Conservation (phyloP, 495 filamentous ascomycete species). For the Rusavskia elegans region DNA sequence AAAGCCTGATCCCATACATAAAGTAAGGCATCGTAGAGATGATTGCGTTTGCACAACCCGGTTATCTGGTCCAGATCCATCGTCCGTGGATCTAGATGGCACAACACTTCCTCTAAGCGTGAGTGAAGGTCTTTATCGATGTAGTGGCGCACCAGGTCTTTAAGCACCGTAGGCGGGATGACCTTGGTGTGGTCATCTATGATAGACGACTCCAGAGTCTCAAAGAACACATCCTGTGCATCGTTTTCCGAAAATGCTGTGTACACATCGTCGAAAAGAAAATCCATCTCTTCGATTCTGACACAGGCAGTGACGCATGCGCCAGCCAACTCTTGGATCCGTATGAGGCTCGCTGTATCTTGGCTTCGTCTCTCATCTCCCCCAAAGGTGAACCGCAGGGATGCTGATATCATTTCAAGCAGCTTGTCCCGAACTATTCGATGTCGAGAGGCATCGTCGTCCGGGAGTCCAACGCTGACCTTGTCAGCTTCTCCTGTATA, state of each 20-base stretch:
- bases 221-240: slow-evolving; percentile 60
- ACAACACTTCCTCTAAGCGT: slow-evolving; percentile 87
- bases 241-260: slow-evolving; percentile 71
- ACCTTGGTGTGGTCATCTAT: slow-evolving; percentile 57
- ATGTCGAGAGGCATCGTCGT: slow-evolving; percentile 62
- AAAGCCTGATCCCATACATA: slow-evolving; percentile 94
- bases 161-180: slow-evolving; percentile 71
- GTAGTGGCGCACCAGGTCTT: slow-evolving; percentile 69
- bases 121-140: slow-evolving; percentile 52
- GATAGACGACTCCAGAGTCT: slow-evolving; percentile 73
- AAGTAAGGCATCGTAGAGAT: slow-evolving; percentile 86
- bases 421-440: slow-evolving; percentile 75
- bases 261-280: slow-evolving; percentile 82
- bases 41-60: slow-evolving; percentile 72
- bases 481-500: slow-evolving; percentile 81
- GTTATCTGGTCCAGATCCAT: slow-evolving; percentile 93
- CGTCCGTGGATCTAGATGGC: slow-evolving; percentile 74
- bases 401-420: slow-evolving; percentile 87
- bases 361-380: slow-evolving; percentile 33
- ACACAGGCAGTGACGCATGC: slow-evolving; percentile 74
- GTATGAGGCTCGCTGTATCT: slow-evolving; percentile 32
- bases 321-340: slow-evolving; percentile 63
- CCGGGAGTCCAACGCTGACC: slow-evolving; percentile 81
- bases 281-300: slow-evolving; percentile 57
- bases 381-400: slow-evolving; percentile 76